Percentiles rank a stretch among this genome's conserved stretches.
phyloP scores from a whole-genome alignment of 2,329 filamentous ascomycete species.

The Didymosphaeria variabile region DNA sequence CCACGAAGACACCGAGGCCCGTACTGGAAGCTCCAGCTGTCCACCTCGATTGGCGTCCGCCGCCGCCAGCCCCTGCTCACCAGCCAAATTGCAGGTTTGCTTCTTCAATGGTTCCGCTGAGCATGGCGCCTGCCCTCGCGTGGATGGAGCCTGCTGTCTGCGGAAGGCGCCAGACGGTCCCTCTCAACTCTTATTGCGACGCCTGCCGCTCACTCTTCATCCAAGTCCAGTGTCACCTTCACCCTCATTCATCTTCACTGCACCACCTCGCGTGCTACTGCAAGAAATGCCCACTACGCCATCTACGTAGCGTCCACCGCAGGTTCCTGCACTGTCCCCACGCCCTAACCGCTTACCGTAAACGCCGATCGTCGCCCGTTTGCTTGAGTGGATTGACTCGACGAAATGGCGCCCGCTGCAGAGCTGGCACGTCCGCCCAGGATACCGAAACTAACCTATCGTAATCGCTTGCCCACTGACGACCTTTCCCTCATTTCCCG shows the following conservation, averaged over 20 bases:
- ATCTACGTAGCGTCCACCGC: conserved; percentile 18
- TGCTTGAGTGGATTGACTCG: conserved; percentile 19
- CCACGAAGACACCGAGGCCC: conserved; percentile 9
- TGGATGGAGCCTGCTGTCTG: background rate
- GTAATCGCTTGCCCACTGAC: conserved; percentile 40
- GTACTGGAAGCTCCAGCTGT: conserved; percentile 5
- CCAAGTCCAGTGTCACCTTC: background rate
- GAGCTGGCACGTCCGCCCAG: conserved; percentile 40
- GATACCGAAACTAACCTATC: conserved; percentile 48
- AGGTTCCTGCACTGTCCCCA: conserved; percentile 19
- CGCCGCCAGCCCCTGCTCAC: background rate
- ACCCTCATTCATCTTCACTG: background rate
- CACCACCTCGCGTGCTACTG: background rate
- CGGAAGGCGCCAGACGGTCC: background rate
- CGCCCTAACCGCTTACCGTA: conserved; percentile 28
- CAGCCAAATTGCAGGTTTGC: conserved; percentile 6
- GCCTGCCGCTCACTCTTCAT: background rate
- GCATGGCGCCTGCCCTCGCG: conserved; percentile 7
- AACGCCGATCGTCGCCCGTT: conserved; percentile 31
- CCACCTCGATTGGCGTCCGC: conserved; percentile 4
- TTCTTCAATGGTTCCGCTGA: conserved; percentile 10
- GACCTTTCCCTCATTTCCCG: conserved; percentile 28
- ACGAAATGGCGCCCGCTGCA: conserved; percentile 40
- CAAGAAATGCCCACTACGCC: conserved; percentile 17
- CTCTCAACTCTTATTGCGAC: conserved; percentile 2